Percentiles rank a stretch among this genome's conserved stretches.
Evolutionary conservation across 129 eudicot species (phyloP).

Genomic region (Lactuca sativa): DNA sequence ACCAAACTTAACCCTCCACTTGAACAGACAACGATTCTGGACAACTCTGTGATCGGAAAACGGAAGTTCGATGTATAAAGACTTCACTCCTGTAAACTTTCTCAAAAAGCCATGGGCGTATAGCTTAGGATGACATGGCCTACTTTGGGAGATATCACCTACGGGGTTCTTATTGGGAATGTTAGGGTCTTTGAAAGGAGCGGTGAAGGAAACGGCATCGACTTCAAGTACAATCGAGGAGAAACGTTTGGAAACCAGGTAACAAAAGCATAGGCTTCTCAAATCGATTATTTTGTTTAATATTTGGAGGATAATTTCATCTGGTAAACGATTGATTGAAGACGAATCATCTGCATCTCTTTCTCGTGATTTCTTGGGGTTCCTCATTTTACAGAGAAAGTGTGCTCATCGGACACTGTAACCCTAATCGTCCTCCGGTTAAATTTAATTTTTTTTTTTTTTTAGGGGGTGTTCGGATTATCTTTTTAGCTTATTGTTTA

Average conservation of each 20-base stretch:
- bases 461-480: no score
- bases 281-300: slow-evolving; percentile 25
- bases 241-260: slow-evolving; percentile 35
- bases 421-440: slow-evolving; percentile 10
- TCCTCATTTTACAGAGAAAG: slow-evolving; percentile 4
- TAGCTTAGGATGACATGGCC: slow-evolving; percentile 19
- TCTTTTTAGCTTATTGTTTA: no score
- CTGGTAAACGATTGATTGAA: slow-evolving; percentile 29
- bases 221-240: not conserved
- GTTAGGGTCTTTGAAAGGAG: slow-evolving; percentile 16
- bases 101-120: slow-evolving; percentile 25
- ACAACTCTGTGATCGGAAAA: slow-evolving; percentile 24
- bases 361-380: not conserved
- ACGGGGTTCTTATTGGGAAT: slow-evolving; percentile 4
- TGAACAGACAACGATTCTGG: slow-evolving; percentile 8
- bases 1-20: slow-evolving; percentile 36
- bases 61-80: slow-evolving; percentile 15
- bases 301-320: slow-evolving; percentile 5
- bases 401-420: not conserved
- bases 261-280: slow-evolving; percentile 26
- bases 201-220: slow-evolving; percentile 22
- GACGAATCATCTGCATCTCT: slow-evolving; percentile 4
- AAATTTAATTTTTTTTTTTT: no score
- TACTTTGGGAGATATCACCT: not conserved
- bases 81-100: slow-evolving; percentile 25